phyloP scores from a whole-genome alignment of 495 filamentous ascomycete species.

The Penicillium samsonianum region DNA sequence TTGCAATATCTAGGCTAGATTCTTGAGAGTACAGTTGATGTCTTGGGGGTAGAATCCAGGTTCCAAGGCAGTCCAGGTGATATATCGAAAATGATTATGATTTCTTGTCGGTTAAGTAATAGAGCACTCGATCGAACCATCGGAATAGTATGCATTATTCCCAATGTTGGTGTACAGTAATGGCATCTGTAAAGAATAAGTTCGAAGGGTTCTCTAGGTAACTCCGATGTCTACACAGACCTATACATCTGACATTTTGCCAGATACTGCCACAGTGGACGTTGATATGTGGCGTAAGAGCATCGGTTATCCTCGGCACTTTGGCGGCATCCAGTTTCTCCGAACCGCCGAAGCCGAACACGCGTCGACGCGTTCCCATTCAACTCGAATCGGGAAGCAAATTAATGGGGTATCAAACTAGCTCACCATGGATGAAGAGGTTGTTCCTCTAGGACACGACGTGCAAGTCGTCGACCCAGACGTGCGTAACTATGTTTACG shows the following conservation, averaged over 20 bases:
- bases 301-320: slow-evolving; percentile 48
- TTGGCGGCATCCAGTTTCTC: slow-evolving; percentile 32
- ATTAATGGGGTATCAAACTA: slow-evolving; percentile 9
- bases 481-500: slow-evolving; percentile 87
- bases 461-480: slow-evolving; percentile 74
- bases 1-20: not conserved
- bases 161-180: not conserved
- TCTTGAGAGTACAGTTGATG: not conserved
- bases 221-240: not conserved
- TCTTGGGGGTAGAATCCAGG: not conserved
- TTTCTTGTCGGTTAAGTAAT: not conserved
- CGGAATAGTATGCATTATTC: not conserved
- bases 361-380: slow-evolving; percentile 38
- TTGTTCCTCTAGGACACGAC: slow-evolving; percentile 37
- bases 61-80: not conserved
- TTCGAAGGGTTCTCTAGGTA: not conserved
- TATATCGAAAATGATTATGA: not conserved
- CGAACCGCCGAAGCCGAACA: slow-evolving; percentile 30
- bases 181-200: not conserved
- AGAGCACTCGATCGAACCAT: not conserved
- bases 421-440: slow-evolving; percentile 46
- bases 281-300: not conserved
- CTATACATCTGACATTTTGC: slow-evolving; percentile 7
- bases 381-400: slow-evolving; percentile 27
- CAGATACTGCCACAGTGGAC: slow-evolving; percentile 3